Evolutionary conservation across 1,284 basidiomycete genomes (phyloP).

Genomic region (Volvariella surrecta): DNA sequence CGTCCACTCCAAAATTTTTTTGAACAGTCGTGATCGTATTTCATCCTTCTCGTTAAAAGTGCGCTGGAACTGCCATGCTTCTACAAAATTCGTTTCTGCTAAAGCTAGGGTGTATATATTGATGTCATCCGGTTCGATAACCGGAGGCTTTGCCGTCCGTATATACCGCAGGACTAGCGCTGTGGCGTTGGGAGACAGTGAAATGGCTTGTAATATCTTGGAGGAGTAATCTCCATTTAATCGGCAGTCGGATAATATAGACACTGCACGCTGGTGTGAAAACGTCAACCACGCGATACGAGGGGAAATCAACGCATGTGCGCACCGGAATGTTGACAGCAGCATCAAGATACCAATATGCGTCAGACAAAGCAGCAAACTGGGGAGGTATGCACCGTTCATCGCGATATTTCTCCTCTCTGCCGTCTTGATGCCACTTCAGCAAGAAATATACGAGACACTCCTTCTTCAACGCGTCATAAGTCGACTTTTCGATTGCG

Average conservation of each 20-base stretch:
- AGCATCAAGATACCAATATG: slow-evolving; percentile 73
- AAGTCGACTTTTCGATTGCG: slow-evolving; percentile 50
- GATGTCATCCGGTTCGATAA: slow-evolving; percentile 59
- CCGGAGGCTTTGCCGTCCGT: slow-evolving; percentile 57
- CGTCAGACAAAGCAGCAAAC: slow-evolving; percentile 62
- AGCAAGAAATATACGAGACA: slow-evolving; percentile 70
- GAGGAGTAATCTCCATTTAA: slow-evolving; percentile 66
- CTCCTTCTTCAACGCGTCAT: slow-evolving; percentile 69
- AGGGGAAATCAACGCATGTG: slow-evolving; percentile 11
- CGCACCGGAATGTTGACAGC: slow-evolving; percentile 54
- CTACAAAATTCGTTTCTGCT: slow-evolving; percentile 49
- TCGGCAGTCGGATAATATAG: slow-evolving; percentile 63
- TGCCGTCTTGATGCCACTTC: slow-evolving; percentile 62
- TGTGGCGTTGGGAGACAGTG: slow-evolving; percentile 38
- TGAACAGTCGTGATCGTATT: slow-evolving; percentile 44
- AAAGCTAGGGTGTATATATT: slow-evolving; percentile 59
- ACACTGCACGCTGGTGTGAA: slow-evolving; percentile 49
- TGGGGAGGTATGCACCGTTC: slow-evolving; percentile 61
- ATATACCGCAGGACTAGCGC: slow-evolving; percentile 59
- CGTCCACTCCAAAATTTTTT: slow-evolving; percentile 58
- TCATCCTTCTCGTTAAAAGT: slow-evolving; percentile 51
- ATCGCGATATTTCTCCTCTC: slow-evolving; percentile 45
- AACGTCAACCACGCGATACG: not conserved
- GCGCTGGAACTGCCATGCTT: slow-evolving; percentile 67
- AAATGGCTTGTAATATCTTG: slow-evolving; percentile 64